These are phyloP conservation scores for Talaromyces nanjingensis DNA, from an alignment of 495 filamentous ascomycete species.

Conservation along the genomic window DNA sequence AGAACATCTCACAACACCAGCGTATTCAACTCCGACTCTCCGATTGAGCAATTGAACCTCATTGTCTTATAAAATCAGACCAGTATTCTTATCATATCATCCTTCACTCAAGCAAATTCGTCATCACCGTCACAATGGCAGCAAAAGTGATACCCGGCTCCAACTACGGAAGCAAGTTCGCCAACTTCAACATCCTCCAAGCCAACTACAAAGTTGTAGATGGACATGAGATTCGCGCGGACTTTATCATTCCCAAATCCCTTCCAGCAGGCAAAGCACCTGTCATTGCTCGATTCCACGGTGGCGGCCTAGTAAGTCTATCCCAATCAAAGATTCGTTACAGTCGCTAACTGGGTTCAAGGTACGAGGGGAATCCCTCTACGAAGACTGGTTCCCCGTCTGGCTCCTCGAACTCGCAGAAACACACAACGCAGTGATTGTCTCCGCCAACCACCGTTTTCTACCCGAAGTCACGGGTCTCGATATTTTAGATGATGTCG, in stretches of 20 bases:
- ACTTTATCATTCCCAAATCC: constrained; percentile 25
- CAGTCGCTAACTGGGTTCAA: constrained; percentile 6
- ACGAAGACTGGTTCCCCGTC: constrained; percentile 21
- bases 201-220: constrained; percentile 24
- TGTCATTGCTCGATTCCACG: constrained; percentile 25
- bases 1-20: background rate
- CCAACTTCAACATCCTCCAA: constrained; percentile 24
- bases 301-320: constrained; percentile 25
- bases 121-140: background rate
- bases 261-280: constrained; percentile 18
- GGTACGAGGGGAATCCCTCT: constrained; percentile 26
- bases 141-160: background rate
- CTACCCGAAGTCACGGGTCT: constrained; percentile 39
- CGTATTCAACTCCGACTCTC: background rate
- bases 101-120: background rate
- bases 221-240: constrained; percentile 26
- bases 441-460: constrained; percentile 45
- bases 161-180: constrained; percentile 13
- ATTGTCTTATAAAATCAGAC: background rate
- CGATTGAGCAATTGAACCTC: background rate
- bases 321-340: background rate
- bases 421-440: constrained; percentile 29
- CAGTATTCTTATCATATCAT: background rate
- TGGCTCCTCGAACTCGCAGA: constrained; percentile 27
- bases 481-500: constrained; percentile 42